These are phyloP conservation scores for Exophiala viscosa DNA, from an alignment of 2,329 filamentous ascomycete genomes.

Conservation along the genomic window DNA sequence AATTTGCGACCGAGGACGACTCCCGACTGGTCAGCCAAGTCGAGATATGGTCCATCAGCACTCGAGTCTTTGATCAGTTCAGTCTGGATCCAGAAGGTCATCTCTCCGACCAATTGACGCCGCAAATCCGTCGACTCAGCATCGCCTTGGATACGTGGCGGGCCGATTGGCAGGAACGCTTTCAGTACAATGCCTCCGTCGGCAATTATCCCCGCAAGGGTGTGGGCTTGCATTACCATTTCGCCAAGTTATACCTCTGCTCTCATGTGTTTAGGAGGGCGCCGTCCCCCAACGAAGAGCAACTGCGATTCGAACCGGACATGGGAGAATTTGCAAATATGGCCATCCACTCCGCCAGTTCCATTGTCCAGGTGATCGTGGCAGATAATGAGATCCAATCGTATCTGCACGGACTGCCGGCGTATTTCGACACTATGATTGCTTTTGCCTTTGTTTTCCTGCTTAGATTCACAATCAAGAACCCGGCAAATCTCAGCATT, in stretches of 20 bases:
- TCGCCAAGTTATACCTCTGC: conserved; percentile 52
- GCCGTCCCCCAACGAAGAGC: conserved; percentile 29
- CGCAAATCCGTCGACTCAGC: conserved; percentile 37
- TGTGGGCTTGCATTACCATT: conserved; percentile 51
- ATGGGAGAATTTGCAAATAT: conserved; percentile 45
- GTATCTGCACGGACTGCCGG: conserved; percentile 47
- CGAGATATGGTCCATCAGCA: conserved; percentile 56
- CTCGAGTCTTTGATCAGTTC: conserved; percentile 54
- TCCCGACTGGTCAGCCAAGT: conserved; percentile 57
- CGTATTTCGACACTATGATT: conserved; percentile 43
- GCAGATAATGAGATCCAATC: conserved; percentile 48
- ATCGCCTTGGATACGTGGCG: conserved; percentile 51
- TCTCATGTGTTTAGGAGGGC: conserved; percentile 39
- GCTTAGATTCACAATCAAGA: conserved; percentile 42
- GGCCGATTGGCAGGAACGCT: conserved; percentile 46
- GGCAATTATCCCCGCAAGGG: conserved; percentile 50
- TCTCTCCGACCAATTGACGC: conserved; percentile 50
- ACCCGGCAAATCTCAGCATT: conserved; percentile 26
- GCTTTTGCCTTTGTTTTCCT: conserved; percentile 44
- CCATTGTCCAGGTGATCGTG: conserved; percentile 44
- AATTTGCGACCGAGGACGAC: conserved; percentile 52
- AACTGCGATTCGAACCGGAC: conserved; percentile 35
- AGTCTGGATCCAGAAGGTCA: conserved; percentile 53
- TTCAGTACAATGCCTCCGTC: conserved; percentile 45
- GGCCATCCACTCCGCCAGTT: conserved; percentile 46